Evolutionary conservation across 106 monocot genomes (phyloP), one percentile per base, ranked within the genome.

Genomic region (Ottelia alismoides): DNA sequence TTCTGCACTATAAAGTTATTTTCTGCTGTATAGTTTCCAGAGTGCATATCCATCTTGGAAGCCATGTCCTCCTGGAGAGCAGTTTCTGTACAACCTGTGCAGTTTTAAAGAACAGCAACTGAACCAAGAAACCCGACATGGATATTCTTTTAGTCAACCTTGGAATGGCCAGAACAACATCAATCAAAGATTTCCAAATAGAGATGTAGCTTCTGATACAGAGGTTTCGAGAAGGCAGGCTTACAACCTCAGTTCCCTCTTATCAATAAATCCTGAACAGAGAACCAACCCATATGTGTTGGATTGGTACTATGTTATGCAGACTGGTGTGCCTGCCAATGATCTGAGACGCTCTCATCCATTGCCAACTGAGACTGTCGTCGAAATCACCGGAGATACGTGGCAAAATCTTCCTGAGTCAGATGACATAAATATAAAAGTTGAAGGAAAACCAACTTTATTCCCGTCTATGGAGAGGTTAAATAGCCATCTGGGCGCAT

Each of bases 41-140:
- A 85, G 82, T 43, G 67, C 64, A 3, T 98, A 98, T 63, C 85
- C 72, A 30, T 68, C 67, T 9, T 98, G 90, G 90, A 75, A 90
- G 68, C 85, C 98, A 35, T 66, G 63, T 57, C n/a, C 27, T 2
- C 64, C 70, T 11, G 90, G 90, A 4, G 57, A 40, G 27, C 58
- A 73, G 22, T 74, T 90, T 43, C 60, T 98, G 21, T 58, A 69
- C 12, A 80, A 32, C 24, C 77, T 98, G 27, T 59, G 51, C 29
- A 75, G 56, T 35, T 98, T 98, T 61, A 72, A 47, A 44, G 94
- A 98, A 48, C 62, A 70, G 26, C 70, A 76, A 14, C 40, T 64
- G 30, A 65, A 22, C 5, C 66, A 56, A 1, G 63, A 72, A 22
- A n/a, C 61, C 18, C 47, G 60, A 46, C 51, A 31, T 10, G 54